A percentile compares a stretch with the other conserved stretches of the same genome.
phyloP scores from a whole-genome alignment of 148 eudicot genomes.

The Heliamphora exappendiculata region DNA sequence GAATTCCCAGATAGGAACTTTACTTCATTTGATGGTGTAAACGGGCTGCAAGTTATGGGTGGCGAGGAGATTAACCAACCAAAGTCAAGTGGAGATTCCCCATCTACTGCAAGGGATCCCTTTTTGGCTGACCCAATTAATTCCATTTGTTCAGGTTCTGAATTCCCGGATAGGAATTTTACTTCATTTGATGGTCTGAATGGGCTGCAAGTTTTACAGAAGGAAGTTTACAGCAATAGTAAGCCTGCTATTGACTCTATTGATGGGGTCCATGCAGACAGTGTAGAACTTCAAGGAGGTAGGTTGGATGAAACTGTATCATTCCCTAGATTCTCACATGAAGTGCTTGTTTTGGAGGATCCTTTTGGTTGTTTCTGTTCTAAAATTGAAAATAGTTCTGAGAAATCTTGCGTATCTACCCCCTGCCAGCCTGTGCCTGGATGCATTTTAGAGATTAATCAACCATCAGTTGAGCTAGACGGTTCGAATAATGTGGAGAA shows the following conservation, averaged over 20 bases:
- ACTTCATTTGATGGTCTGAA: conserved; percentile 22
- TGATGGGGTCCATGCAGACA: conserved; percentile 15
- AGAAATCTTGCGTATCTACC: conserved; percentile 22
- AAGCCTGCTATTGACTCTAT: conserved; percentile 18
- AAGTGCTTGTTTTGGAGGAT: conserved; percentile 11
- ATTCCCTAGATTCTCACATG: background rate
- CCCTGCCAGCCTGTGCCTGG: conserved; percentile 17
- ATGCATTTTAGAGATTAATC: conserved; percentile 15
- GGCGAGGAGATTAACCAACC: conserved; percentile 23
- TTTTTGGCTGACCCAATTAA: conserved; percentile 14
- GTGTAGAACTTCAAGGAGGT: conserved; percentile 19
- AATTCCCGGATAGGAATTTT: conserved; percentile 18
- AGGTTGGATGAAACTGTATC: conserved; percentile 11
- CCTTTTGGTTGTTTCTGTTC: conserved; percentile 15
- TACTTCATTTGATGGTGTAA: conserved; percentile 21
- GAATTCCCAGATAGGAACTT: conserved; percentile 20
- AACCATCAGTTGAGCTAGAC: conserved; percentile 13
- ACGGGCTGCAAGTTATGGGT: conserved; percentile 13
- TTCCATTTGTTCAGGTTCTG: conserved; percentile 15
- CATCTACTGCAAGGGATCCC: conserved; percentile 17
- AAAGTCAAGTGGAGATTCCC: conserved; percentile 13
- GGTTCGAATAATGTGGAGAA: conserved; percentile 18
- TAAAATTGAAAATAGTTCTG: conserved; percentile 8
- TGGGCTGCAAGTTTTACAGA: conserved; percentile 10
- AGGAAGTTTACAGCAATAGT: conserved; percentile 21